Evolutionary conservation across 768 basidiomycete genomes (phyloP), one percentile per base, ranked within the genome.

Genomic region (Kwoniella sp.): DNA sequence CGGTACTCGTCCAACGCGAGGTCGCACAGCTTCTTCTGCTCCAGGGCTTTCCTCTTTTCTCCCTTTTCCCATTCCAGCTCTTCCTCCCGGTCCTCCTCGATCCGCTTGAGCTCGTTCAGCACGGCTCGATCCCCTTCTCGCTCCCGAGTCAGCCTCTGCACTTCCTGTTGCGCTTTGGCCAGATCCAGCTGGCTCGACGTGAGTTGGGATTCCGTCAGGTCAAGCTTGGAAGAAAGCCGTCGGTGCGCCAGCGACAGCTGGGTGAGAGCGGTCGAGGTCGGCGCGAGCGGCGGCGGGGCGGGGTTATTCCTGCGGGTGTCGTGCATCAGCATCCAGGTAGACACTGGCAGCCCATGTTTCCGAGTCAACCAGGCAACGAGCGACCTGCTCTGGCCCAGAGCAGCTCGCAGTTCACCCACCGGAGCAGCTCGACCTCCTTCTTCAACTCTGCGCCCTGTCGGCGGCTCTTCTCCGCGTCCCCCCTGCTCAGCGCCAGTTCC

Each of bases 221-320:
- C 71, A 1, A 74, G 53, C 46, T 73, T 73, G 15, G 69, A 53
- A 0, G 66, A 70, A 9, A 76, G 57, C 4, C 71, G 60, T 1
- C 75, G 53, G 46, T 76, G 75, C 2, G 75, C 75, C 3, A 76
- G 64, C 0, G 69, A 63, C 2, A 76, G 62, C 45, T 73, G 68
- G 2, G 63, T 51, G 10, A 76, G 60, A 8, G 70, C 65, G 11
- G 62, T 69, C 5, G 65, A 67, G 2, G 65, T 48, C 1, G 67
- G 59, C 25, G 45, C 45, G 2, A 53, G 34, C 0, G 52, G 47
- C 5, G 66, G 63, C 5, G 65, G 59, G 2, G 40, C 41, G 9
- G 62, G 53, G 25, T 57, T 44, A 12, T 22, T 50, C 19, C 53
- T 62, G 40, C 29, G 22, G 27, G n/a, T n/a, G n/a, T n/a, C n/a